A percentile compares a stretch with the other conserved stretches of the same genome.
phyloP scores from a whole-genome alignment of 768 basidiomycete genomes.

The Suillus occidentalis region DNA sequence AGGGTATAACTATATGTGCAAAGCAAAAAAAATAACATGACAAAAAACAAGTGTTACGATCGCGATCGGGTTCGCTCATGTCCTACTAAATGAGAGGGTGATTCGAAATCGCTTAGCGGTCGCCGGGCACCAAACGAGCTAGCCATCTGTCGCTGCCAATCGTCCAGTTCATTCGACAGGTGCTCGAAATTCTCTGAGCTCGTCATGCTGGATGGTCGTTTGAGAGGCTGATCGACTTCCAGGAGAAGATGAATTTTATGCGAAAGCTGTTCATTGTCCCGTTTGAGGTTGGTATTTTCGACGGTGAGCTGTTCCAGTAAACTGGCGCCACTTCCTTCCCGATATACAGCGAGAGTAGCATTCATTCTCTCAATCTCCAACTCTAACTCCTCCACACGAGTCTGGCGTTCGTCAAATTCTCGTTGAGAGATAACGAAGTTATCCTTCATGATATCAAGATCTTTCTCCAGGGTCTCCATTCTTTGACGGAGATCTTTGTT shows the following conservation, averaged over 20 bases:
- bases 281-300: conserved; percentile 77
- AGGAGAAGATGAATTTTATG: conserved; percentile 89
- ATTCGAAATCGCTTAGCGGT: conserved; percentile 71
- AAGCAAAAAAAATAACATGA: conserved; percentile 15
- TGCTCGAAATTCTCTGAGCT: conserved; percentile 86
- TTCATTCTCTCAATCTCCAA: conserved; percentile 77
- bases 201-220: conserved; percentile 69
- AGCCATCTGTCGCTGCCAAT: conserved; percentile 83
- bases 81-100: conserved; percentile 42
- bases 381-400: conserved; percentile 77
- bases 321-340: conserved; percentile 76
- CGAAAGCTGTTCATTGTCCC: conserved; percentile 87
- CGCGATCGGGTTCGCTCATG: conserved; percentile 63
- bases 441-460: conserved; percentile 69
- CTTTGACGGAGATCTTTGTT: conserved; percentile 77
- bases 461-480: conserved; percentile 72
- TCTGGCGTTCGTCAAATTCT: conserved; percentile 75
- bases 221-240: conserved; percentile 82
- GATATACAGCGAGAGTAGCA: conserved; percentile 69
- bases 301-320: conserved; percentile 77
- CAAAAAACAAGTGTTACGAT: conserved; percentile 35
- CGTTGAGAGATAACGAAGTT: conserved; percentile 70
- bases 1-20: conserved; percentile 39
- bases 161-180: conserved; percentile 79
- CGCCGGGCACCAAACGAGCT: conserved; percentile 76